These are phyloP conservation scores for Macadamia integrifolia DNA, from an alignment of 164 flowering plant species.

Conservation along the genomic window DNA sequence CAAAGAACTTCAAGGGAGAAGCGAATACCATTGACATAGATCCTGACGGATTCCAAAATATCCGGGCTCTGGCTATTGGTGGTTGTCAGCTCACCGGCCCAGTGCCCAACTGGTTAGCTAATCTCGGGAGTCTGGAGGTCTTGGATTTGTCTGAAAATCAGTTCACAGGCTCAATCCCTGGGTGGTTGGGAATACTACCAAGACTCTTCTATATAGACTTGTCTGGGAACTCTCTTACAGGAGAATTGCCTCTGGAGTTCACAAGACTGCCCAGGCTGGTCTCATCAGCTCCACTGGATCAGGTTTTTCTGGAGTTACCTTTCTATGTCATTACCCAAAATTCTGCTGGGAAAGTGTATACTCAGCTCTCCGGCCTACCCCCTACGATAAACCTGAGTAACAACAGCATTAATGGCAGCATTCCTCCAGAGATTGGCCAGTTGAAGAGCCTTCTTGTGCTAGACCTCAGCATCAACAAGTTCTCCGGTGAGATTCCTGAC, in stretches of 20 bases:
- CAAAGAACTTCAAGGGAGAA: conserved; percentile 41
- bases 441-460: conserved; percentile 43
- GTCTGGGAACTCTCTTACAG: conserved; percentile 40
- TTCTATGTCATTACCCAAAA: conserved; percentile 41
- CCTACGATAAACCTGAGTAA: conserved; percentile 47
- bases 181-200: conserved; percentile 43
- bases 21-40: conserved; percentile 27
- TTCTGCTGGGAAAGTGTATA: conserved; percentile 42
- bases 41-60: conserved; percentile 34
- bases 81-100: conserved; percentile 42
- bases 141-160: conserved; percentile 50
- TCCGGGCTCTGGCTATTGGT: conserved; percentile 43
- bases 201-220: conserved; percentile 56
- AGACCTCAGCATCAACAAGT: conserved; percentile 50
- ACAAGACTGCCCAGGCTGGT: conserved; percentile 25
- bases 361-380: conserved; percentile 50
- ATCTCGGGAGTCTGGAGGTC: conserved; percentile 32
- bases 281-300: conserved; percentile 13
- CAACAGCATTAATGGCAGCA: conserved; percentile 45
- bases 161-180: conserved; percentile 47
- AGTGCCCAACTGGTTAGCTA: conserved; percentile 47
- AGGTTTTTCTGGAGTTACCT: conserved; percentile 43
- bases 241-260: conserved; percentile 40
- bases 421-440: conserved; percentile 52
- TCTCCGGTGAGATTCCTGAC: conserved; percentile 51